Evolutionary conservation across 805 yeast species (phyloP), one percentile per base, ranked within the genome.

Genomic region (Hanseniaspora thailandica): DNA sequence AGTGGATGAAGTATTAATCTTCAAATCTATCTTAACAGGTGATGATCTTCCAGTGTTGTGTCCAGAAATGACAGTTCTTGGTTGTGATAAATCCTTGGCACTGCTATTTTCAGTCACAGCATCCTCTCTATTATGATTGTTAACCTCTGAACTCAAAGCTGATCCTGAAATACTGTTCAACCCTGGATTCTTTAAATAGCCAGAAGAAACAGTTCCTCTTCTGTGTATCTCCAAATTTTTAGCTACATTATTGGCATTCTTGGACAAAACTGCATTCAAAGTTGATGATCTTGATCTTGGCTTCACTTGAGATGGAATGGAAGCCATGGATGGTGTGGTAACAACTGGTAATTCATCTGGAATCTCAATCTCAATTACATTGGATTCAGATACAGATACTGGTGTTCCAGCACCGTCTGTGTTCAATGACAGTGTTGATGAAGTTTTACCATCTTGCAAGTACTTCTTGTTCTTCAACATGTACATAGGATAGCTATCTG

Each of bases 301-400:
- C 39, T 69, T 67, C 8, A 72, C 68, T 13, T 72, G 70, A 10
- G 72, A 67, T 8, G 69, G 55, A 69, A 70, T 52, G 71, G 59
- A 47, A 1, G 61, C 52, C n/a, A 57, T 55, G 10, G 58, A 56
- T 2, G 60, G 59, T 10, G 59, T 45, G 2, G 63, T 45, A 19
- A 61, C 62, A 1, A 59, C 58, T 10, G 70, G 70, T 33, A 67
- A 53, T 45, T 67, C 70, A 56, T 66, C 69, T 1, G 90, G 90
- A 40, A 84, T 84, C 62, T 83, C 89, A 56, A 76, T 76, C 56
- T 76, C 76, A 2, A 82, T 39, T 5, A 54, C 46, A 46, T 53
- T 46, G 5, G 46, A 26, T 9, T 53, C 55, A 43, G 36, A 20
- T 10, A 36, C 40, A 13, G 40, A 34, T 15, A 34, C 10, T 19